Evolutionary conservation across 805 yeast species (phyloP).

Genomic region (Wickerhamiella spandovensis): DNA sequence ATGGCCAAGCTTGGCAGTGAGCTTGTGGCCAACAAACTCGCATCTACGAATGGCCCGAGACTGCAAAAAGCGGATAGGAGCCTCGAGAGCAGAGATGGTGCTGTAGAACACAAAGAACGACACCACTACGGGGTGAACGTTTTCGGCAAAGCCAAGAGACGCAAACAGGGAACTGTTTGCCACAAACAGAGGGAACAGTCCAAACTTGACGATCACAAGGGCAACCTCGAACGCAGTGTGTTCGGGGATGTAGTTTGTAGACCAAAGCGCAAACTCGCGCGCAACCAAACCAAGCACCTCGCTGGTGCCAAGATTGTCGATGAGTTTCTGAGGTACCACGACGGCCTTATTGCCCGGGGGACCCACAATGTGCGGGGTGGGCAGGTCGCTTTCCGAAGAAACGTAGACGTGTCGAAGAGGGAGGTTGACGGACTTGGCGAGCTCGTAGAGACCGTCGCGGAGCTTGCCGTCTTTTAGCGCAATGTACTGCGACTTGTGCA

Average conservation of each 20-base stretch:
- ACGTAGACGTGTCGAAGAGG: constrained; percentile 79
- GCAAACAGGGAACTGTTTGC: constrained; percentile 64
- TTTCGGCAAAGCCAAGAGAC: constrained; percentile 57
- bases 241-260: constrained; percentile 68
- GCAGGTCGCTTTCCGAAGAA: constrained; percentile 72
- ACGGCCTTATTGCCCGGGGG: constrained; percentile 95
- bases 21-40: constrained; percentile 88
- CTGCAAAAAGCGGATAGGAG: constrained; percentile 49
- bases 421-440: constrained; percentile 65
- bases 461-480: constrained; percentile 86
- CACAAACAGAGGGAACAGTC: constrained; percentile 66
- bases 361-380: constrained; percentile 78
- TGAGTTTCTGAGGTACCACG: constrained; percentile 83
- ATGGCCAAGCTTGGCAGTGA: constrained; percentile 64
- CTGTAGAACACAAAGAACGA: constrained; percentile 75
- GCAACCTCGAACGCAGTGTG: constrained; percentile 52
- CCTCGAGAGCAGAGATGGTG: constrained; percentile 64
- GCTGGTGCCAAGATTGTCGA: constrained; percentile 57
- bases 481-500: constrained; percentile 60
- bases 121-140: constrained; percentile 53
- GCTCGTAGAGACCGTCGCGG: constrained; percentile 61
- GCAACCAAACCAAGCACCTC: constrained; percentile 92
- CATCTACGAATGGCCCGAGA: constrained; percentile 68
- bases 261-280: constrained; percentile 98
- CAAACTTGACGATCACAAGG: constrained; percentile 51